Base-by-base conservation (phyloP, 495 filamentous ascomycete genomes). In the Apiosordaria backusii region DNA sequence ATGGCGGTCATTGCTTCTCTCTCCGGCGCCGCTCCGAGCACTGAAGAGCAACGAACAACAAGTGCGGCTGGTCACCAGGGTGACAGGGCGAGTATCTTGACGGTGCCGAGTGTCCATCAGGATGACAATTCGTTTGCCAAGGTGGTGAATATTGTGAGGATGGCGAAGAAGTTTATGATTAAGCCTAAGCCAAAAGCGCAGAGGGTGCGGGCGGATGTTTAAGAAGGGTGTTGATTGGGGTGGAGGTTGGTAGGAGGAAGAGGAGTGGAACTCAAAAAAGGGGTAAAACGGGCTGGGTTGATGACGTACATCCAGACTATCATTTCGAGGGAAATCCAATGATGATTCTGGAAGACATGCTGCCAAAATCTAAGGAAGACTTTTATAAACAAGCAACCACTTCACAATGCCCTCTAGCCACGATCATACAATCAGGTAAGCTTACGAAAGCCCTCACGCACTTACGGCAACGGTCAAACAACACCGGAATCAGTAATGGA, bases 1-100 rank as follows among this genome's bases (percentile, higher is more conserved):
- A 77, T 61, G n/a, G 59, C 25, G n/a, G 27, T 61, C 5, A 2
- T 61, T 40, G 25, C 59, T 19, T 35, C 59, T 18, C 21, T 61
- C 15, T 40, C 29, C 13, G 26, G 59, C 27, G 25, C 13, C 3
- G 57, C 4, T 23, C 16, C 35, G 10, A 45, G 6, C 10, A 45
- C 13, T 1, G 35, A 45, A 1, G 35, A 13, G n/a, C n/a, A n/a
- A 7, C 3, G 35, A 15, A 45, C 6, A 6, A 13, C 13, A 9
- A 2, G 9, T 45, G 10, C 35, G 35, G 35, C 5, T 6, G 35
- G 35, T 7, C 35, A 45, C 13, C 35, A 45, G 35, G 13, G 4
- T 45, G 35, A 45, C 35, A 45, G 35, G 16, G 35, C 35, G 3
- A 45, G 35, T 15, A 45, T 45, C 16, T 45, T 45, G 35, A 45